Percentiles rank a stretch among this genome's conserved stretches.
Conservation (phyloP, 805 yeast species). For the Starmerella geochares region DNA sequence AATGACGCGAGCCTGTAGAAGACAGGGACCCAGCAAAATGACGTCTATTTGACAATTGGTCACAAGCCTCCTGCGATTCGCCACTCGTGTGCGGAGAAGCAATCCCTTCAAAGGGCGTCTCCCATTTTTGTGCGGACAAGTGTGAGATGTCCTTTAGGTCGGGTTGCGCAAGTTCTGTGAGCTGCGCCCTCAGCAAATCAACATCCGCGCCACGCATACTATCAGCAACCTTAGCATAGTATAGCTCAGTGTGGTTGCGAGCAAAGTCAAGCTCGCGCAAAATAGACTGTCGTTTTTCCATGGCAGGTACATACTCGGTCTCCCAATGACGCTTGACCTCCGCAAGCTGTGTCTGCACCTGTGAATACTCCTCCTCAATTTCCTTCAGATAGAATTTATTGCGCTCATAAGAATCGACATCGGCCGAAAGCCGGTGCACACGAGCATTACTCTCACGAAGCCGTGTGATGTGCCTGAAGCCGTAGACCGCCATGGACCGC, state of each 20-base stretch:
- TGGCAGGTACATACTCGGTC: constrained; percentile 15
- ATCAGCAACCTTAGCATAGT: not conserved
- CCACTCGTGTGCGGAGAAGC: no score
- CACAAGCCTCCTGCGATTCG: not conserved
- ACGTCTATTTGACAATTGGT: not conserved
- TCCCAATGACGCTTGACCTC: constrained; percentile 9
- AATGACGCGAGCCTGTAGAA: not conserved
- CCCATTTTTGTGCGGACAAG: no score
- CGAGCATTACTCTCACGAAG: constrained; percentile 13
- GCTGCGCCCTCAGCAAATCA: not conserved
- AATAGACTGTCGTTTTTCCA: constrained; percentile 10
- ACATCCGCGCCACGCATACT: not conserved
- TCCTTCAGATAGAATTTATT: constrained; percentile 11
- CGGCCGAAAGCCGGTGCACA: constrained; percentile 11
- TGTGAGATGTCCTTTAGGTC: not conserved
- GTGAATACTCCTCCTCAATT: constrained; percentile 8
- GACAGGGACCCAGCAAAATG: not conserved
- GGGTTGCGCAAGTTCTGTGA: not conserved
- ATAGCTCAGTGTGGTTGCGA: not conserved
- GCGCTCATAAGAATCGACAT: constrained; percentile 8
- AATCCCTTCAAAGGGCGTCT: no score
- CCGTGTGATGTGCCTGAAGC: constrained; percentile 5
- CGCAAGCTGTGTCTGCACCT: not conserved
- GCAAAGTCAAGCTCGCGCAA: constrained; percentile 15
- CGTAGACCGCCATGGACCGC: not conserved